phyloP scores from a whole-genome alignment of 2,329 filamentous ascomycete species.

The Exophiala aquamarina region DNA sequence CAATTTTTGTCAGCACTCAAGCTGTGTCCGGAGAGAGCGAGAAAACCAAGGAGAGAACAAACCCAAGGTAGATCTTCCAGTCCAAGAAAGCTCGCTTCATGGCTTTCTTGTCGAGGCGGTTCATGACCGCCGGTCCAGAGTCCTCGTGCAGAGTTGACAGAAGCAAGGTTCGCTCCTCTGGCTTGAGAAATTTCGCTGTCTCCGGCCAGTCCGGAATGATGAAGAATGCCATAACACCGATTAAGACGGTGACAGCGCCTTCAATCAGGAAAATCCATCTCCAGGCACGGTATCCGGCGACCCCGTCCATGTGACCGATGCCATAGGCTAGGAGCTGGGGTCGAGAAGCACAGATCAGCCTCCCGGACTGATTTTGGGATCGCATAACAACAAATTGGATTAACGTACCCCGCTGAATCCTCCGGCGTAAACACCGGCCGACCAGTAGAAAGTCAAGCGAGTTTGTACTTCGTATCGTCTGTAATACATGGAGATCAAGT shows the following conservation, averaged over 20 bases:
- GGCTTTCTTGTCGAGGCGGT: conserved; percentile 28
- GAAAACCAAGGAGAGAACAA: not conserved
- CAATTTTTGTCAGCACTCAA: not conserved
- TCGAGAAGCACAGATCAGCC: too few relatives aligned
- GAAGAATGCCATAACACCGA: conserved; percentile 52
- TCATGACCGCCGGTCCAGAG: conserved; percentile 25
- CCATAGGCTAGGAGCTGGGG: conserved; percentile 57
- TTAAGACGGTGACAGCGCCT: conserved; percentile 47
- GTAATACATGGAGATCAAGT: conserved; percentile 34
- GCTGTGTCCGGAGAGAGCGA: not conserved
- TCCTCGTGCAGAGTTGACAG: conserved; percentile 39
- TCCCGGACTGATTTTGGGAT: too few relatives aligned
- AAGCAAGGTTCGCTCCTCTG: conserved; percentile 38
- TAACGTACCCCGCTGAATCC: conserved; percentile 30
- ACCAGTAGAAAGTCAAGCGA: conserved; percentile 33
- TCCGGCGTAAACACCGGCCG: conserved; percentile 11
- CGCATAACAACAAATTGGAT: too few relatives aligned
- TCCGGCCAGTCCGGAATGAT: conserved; percentile 46
- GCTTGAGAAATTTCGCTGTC: conserved; percentile 40
- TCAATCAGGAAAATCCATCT: conserved; percentile 52
- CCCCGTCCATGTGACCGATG: conserved; percentile 58
- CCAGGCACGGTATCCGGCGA: conserved; percentile 46
- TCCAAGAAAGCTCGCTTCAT: conserved; percentile 30
- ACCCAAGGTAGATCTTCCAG: conserved; percentile 32
- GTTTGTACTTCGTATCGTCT: conserved; percentile 37